Base-by-base conservation (phyloP, 1,284 basidiomycete species). In the Jaminaea rosea region DNA sequence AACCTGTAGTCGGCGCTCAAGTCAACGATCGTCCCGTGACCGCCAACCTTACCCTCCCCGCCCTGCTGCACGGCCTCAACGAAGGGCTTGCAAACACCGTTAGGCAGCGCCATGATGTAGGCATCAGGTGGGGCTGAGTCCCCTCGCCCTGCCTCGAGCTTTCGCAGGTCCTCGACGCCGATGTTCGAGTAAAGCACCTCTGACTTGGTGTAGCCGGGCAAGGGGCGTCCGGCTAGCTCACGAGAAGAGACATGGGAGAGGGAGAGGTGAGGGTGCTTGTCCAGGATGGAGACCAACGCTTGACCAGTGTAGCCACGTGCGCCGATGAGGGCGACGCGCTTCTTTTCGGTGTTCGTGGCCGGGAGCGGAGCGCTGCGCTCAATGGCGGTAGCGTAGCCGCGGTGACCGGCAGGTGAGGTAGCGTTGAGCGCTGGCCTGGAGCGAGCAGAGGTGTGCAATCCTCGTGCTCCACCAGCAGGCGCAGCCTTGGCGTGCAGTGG, bases 281-380 rank as follows among this genome's bases (percentile, higher is more conserved):
- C 85, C 59, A 98, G 80, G 17, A 97, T 80, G 5, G 82, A 82
- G 47, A 91, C 88, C 55, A 98, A 79, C 53, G 89, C 86, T 73
- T 92, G 89, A 50, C 93, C 93, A 0, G 94, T 99, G 78, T 83
- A 98, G 29, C 90, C 93, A 17, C 94, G 84, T 15, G 93, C 94
- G 47, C 93, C 93, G 68, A 98, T 93, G 45, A 98, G 80, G 1
- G 84, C 93, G n/a, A 98, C 82, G 46, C 86, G 84, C 77, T 94
- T 97, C 41, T 81, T 80, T 58, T 83, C 81, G 0, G 83, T 82
- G 17, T 80, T 80, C 15, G 76, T 77, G 26, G 75, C 76, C 59
- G 79, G 78, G 7, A 77, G 76, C 28, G 78, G 72, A 46, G 67
- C 67, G 49, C 68, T 62, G 34, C 61, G 58, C 49, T 69, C 60